These are phyloP conservation scores for Pseudozyma flocculosa DNA, from an alignment of 1,284 basidiomycete species.

Conservation along the genomic window DNA sequence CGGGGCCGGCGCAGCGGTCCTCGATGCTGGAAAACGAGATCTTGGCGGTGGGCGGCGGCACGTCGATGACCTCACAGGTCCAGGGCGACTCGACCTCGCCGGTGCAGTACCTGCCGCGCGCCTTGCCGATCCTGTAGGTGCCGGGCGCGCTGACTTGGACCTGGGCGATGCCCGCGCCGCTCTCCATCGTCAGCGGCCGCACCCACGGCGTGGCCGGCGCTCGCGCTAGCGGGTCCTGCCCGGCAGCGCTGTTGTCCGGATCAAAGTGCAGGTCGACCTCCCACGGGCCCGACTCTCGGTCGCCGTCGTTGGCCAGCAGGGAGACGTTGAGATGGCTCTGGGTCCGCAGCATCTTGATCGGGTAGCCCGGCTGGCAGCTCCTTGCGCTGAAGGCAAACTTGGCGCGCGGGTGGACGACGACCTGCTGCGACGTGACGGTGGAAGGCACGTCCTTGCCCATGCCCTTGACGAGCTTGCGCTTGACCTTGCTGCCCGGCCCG, in stretches of 20 bases:
- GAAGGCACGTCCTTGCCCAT: background rate
- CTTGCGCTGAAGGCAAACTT: constrained; percentile 69
- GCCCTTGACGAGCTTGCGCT: background rate
- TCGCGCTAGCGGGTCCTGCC: constrained; percentile 27
- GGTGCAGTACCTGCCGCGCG: constrained; percentile 72
- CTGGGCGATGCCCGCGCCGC: constrained; percentile 6
- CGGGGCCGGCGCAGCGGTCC: constrained; percentile 81
- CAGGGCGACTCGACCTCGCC: constrained; percentile 44
- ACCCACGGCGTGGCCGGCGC: constrained; percentile 16
- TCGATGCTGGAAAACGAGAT: constrained; percentile 87
- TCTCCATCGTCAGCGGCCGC: constrained; percentile 20
- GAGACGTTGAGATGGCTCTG: constrained; percentile 18
- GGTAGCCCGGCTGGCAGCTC: constrained; percentile 70
- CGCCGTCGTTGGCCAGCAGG: constrained; percentile 12
- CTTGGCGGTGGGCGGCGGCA: constrained; percentile 74
- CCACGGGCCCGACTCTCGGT: constrained; percentile 20
- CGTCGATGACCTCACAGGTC: constrained; percentile 49
- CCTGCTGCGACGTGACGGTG: constrained; percentile 60
- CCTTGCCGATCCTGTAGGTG: constrained; percentile 74
- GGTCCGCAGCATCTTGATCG: constrained; percentile 70
- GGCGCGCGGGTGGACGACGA: constrained; percentile 75
- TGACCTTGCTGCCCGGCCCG: background rate
- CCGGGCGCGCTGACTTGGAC: constrained; percentile 65
- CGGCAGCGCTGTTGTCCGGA: constrained; percentile 28
- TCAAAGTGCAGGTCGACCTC: constrained; percentile 29